These are phyloP conservation scores for Penicillium sp. DNA, from an alignment of 2,329 filamentous ascomycete genomes.

Conservation along the genomic window DNA sequence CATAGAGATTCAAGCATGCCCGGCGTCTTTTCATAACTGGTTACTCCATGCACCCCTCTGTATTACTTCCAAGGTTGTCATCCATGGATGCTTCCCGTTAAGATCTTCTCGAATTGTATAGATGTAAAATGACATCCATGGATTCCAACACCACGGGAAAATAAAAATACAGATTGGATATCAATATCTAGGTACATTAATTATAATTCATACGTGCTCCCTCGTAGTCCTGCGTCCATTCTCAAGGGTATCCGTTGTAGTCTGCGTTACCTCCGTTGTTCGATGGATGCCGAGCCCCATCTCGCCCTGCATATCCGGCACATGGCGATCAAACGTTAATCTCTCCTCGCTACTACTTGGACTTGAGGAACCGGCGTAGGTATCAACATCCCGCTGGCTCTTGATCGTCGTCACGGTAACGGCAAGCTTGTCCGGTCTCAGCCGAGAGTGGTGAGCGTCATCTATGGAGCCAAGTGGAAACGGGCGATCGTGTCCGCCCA, in stretches of 20 bases:
- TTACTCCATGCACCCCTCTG: no score
- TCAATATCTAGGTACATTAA: not conserved
- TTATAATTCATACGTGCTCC: conserved; percentile 22
- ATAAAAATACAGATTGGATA: no score
- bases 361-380: conserved; percentile 21
- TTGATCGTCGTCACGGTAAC: conserved; percentile 34
- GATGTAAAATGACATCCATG: no score
- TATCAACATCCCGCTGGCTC: conserved; percentile 22
- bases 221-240: conserved; percentile 10
- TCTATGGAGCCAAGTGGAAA: conserved; percentile 32
- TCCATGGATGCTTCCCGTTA: no score
- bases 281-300: conserved; percentile 31
- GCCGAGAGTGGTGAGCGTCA: conserved; percentile 11
- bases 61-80: no score
- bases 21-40: no score
- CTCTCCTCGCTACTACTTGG: conserved; percentile 32
- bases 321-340: conserved; percentile 22
- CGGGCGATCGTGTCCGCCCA: conserved; percentile 18
- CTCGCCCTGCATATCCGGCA: conserved; percentile 10
- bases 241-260: conserved; percentile 15
- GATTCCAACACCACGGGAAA: no score
- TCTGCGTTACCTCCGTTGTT: conserved; percentile 34
- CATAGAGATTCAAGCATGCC: no score
- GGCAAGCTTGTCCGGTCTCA: conserved; percentile 34
- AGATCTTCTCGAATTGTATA: no score